Base-by-base conservation (phyloP, 1,139 yeast species). In the Candida sp. region DNA sequence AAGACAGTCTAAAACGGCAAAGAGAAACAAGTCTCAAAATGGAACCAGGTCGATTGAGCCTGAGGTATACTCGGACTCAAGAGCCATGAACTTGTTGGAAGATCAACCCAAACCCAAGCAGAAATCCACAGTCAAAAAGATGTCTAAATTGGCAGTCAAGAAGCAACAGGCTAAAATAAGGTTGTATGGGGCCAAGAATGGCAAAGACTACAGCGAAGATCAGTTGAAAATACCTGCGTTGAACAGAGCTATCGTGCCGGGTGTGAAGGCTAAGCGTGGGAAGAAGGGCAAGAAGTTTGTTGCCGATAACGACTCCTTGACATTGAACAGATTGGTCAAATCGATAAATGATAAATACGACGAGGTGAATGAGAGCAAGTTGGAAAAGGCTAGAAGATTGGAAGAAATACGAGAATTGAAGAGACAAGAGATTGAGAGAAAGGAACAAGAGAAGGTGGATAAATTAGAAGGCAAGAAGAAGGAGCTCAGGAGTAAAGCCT, bases 211-310 rank as follows among this genome's bases (percentile, higher is more conserved):
- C 66, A 77, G 84, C 28, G 98, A 92, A 61, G 86, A 85, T 53
- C 96, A 91, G 62, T 76, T 93, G 43, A 83, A 86, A 41, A 74
- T 92, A 45, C 98, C 98, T 35, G 77, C 80, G 28, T 78, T 93
- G 61, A 94, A 94, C 67, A 86, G 81, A 60, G 91, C 98, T 7
- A 80, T 93, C 41, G 82, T 84, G 46, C 97, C 98, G 0, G 98
- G 97, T 44, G 91, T 90, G 7, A 85, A 88, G 60, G 78, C 77
- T 46, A 82, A 82, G 60, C 80, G 80, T 55, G 98, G 98, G 49
- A 94, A 93, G 70, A 94, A 93, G 73, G 98, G 98, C 48, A 94
- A 94, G 75, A 88, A 87, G 62, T 92, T 93, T 68, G 86, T 92
- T 30, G 88, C 73, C 47, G 96, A 90, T 64, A 77, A 83, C 55